Conservation (phyloP, 768 basidiomycete species). For the Candolleomyces aberdarensis region DNA sequence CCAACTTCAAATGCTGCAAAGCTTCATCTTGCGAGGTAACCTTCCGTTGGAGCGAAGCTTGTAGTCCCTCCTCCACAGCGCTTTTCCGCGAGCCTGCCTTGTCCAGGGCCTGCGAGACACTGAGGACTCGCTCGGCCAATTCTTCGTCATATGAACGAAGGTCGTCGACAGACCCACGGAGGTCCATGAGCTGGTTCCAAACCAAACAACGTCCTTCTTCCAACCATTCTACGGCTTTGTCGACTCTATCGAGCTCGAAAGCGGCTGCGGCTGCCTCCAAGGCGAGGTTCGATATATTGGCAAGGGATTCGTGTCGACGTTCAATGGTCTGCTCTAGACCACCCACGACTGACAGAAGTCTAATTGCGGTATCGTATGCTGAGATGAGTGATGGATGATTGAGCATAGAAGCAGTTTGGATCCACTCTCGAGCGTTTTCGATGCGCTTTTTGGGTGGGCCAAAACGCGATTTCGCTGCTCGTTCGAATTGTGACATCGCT, state of each 20-base stretch:
- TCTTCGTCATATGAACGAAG: constrained; percentile 13
- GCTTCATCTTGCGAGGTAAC: neutral
- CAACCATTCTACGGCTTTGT: constrained; percentile 32
- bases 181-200: constrained; percentile 24
- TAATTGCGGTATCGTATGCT: too few relatives aligned
- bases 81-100: neutral
- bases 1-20: constrained; percentile 5
- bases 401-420: too few relatives aligned
- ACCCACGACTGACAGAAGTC: too few relatives aligned
- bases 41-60: constrained; percentile 2
- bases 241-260: constrained; percentile 14
- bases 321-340: too few relatives aligned
- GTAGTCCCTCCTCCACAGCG: constrained; percentile 6
- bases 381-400: too few relatives aligned
- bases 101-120: constrained; percentile 1
- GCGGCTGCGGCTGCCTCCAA: constrained; percentile 22
- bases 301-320: neutral
- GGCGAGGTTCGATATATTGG: neutral
- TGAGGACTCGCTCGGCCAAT: constrained; percentile 13
- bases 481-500: too few relatives aligned
- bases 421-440: too few relatives aligned
- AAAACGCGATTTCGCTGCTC: too few relatives aligned
- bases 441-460: too few relatives aligned
- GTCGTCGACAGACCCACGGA: constrained; percentile 17
- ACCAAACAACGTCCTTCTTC: constrained; percentile 25